These are phyloP conservation scores for Apiospora marii DNA, from an alignment of 2,329 filamentous ascomycete genomes.

Conservation along the genomic window DNA sequence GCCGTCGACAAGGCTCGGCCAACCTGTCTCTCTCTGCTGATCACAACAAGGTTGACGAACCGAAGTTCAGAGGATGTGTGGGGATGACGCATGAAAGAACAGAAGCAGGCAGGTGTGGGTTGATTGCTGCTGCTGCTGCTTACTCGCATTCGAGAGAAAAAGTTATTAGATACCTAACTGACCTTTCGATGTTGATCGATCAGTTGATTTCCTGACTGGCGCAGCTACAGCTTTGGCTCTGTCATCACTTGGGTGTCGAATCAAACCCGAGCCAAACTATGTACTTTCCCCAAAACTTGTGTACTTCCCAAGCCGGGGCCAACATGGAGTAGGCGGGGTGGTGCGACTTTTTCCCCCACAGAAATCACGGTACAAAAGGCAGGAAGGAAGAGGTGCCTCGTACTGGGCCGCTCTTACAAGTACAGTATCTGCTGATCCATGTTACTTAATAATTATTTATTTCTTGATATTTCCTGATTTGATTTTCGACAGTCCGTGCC, in stretches of 20 bases:
- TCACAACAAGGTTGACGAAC: conserved; percentile 15
- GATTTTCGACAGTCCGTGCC: not conserved
- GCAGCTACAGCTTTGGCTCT: not conserved
- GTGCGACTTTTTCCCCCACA: not conserved
- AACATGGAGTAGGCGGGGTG: conserved; percentile 7
- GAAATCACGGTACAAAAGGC: not conserved
- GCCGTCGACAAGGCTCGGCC: not conserved
- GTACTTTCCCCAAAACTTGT: conserved; percentile 6
- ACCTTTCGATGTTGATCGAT: not conserved
- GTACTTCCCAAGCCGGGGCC: not conserved
- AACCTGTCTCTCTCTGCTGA: conserved; percentile 3
- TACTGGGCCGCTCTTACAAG: not conserved
- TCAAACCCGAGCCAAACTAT: not conserved
- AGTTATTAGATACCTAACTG: not conserved
- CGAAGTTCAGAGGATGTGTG: not conserved
- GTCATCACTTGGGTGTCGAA: not conserved
- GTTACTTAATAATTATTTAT: not conserved
- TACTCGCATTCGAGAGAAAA: not conserved
- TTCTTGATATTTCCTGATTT: not conserved
- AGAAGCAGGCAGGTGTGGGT: conserved; percentile 14
- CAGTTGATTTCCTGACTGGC: not conserved
- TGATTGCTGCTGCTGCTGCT: not conserved
- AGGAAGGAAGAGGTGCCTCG: not conserved
- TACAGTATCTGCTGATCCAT: not conserved
- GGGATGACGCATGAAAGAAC: conserved; percentile 6